Base-by-base conservation (phyloP, 2,329 filamentous ascomycete genomes). In the Neonectria ditissima region DNA sequence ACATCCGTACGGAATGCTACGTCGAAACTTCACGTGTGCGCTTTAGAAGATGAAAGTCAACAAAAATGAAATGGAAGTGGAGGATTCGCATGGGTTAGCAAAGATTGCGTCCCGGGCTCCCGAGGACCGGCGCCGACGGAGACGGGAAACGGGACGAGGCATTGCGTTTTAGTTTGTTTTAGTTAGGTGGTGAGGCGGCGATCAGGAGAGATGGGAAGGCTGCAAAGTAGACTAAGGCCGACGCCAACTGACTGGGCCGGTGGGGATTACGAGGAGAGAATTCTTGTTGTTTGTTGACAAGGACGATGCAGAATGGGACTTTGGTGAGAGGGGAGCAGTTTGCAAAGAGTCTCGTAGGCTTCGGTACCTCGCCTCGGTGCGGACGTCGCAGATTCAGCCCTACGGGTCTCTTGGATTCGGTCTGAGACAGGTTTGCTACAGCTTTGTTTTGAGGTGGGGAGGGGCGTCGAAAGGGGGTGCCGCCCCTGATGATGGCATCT, bases 141-240 rank as follows among this genome's bases (percentile, higher is more conserved):
- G 14, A 51, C 32, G 14, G 39, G 53, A 45, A 32, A 55, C 37
- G 44, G 26, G 34, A 54, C n/a, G 45, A 50, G 50, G 55, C 48
- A 63, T 37, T 62, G 59, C 13, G 20, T 50, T 55, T 45, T 43
- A 39, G 41, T 56, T 57, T 13, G 28, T 18, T 56, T 22, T 34
- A 34, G 50, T 52, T 39, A 52, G n/a, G n/a, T n/a, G n/a, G 28
- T 51, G 50, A 34, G 20, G 11, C 2, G 48, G 48, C 34, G 48
- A 18, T 37, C 30, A 22, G 30, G 30, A 37, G 30, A 20, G 22
- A n/a, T 16, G 24, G 22, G 2, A 26, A 26, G 24, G 11, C 45
- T n/a, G n/a, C n/a, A n/a, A n/a, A n/a, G n/a, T n/a, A n/a, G n/a
- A n/a, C n/a, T 48, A 48, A 5, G 26, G 20, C 13, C 45, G 2